Evolutionary conservation across 305 asterid genomes (phyloP), one percentile per base, ranked within the genome.

Genomic region (Striga hermonthica): DNA sequence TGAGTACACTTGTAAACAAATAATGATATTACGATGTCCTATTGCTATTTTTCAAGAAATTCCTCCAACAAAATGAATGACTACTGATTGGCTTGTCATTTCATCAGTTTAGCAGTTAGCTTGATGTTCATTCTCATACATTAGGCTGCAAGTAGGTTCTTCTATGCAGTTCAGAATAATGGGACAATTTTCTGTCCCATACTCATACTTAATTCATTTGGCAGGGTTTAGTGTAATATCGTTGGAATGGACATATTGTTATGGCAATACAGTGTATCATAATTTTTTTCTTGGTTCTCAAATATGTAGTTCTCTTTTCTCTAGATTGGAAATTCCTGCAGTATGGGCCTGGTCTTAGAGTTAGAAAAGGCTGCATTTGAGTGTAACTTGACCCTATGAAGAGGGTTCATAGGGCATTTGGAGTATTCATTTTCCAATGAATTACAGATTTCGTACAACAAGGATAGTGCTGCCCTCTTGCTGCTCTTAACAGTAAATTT

Each of bases 391-490:
- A 35, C 61, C 44, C 58, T 53, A 11, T 65, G 13, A 41, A 61
- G 66, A 67, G 38, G 57, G 60, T 50, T 41, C 40, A 53, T 60
- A 57, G 64, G 75, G 39, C 34, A 58, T n/a, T 15, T 22, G 14
- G 64, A 68, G 47, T 12, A 65, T 50, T 60, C 45, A 38, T 70
- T 37, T 59, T 70, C 57, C 64, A 37, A 65, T 8, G 48, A 28
- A 55, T 45, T 60, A 54, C 50, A 55, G 66, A 22, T 54, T 59
- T 53, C 53, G 59, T 59, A 48, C 10, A 48, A 62, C 48, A 69
- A 40, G 47, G 36, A 50, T 70, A 70, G 59, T 43, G 49, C 4
- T 7, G 36, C 56, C 13, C 12, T 53, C 37, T 53, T 22, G 34
- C 34, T 15, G n/a, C n/a, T 45, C 50, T 45, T 5, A 28, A 54